Conservation (phyloP, 805 yeast genomes). For the Hemisphaericaspora nanyangensis region DNA sequence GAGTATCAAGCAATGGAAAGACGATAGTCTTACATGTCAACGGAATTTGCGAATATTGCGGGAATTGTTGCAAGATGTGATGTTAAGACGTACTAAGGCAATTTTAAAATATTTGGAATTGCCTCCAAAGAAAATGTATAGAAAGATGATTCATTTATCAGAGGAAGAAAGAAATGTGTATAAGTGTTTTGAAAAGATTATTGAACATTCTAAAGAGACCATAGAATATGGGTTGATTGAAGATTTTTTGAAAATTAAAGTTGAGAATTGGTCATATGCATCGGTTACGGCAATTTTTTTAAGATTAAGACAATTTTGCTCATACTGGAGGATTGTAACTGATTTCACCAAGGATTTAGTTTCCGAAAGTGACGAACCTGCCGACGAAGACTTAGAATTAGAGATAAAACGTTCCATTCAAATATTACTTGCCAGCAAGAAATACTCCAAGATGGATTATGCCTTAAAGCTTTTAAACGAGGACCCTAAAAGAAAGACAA, state of each 20-base stretch:
- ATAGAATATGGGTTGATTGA: too few species aligned
- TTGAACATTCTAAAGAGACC: neutral
- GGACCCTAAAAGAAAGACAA: conserved; percentile 45
- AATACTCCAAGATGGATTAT: neutral
- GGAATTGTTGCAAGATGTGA: neutral
- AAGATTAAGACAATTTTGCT: conserved; percentile 34
- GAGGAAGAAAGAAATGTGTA: conserved; percentile 36
- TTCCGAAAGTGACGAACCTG: conserved; percentile 64
- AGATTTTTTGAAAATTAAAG: neutral
- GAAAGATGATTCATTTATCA: conserved; percentile 74
- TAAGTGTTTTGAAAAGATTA: neutral
- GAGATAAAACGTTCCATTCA: too few species aligned
- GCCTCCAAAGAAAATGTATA: conserved; percentile 83
- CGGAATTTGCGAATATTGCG: conserved; percentile 17
- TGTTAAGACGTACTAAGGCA: conserved; percentile 15
- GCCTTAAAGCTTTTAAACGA: neutral
- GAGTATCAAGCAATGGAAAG: conserved; percentile 68
- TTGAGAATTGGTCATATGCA: conserved; percentile 8
- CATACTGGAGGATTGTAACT: conserved; percentile 31
- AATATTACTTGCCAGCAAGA: neutral
- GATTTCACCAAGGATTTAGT: conserved; percentile 71
- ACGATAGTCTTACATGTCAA: neutral
- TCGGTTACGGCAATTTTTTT: conserved; percentile 24
- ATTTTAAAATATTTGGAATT: conserved; percentile 64
- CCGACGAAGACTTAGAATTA: too few species aligned